Percentiles rank a stretch among this genome's conserved stretches.
These are phyloP conservation scores for Bullera alba DNA, from an alignment of 768 basidiomycete species.

Conservation along the genomic window DNA sequence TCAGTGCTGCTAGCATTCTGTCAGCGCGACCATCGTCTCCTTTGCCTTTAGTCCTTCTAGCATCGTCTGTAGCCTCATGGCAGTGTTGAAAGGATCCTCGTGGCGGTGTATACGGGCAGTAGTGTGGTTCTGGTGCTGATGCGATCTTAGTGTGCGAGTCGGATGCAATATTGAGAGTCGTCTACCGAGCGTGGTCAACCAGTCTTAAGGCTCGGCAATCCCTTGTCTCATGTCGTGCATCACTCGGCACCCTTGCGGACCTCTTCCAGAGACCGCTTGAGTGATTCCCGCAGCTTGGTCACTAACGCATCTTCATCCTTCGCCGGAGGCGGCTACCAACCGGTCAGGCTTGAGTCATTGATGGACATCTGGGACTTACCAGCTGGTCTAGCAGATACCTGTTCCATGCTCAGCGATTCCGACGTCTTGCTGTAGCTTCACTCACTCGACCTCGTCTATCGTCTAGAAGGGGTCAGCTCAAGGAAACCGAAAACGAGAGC, in stretches of 20 bases:
- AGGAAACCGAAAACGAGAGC: neutral
- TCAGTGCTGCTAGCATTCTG: no score
- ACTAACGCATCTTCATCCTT: conserved; percentile 29
- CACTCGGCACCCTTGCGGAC: conserved; percentile 30
- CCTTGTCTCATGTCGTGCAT: conserved; percentile 1
- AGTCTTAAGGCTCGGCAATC: neutral
- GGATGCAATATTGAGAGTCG: neutral
- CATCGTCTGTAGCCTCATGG: no score
- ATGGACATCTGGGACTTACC: conserved; percentile 1
- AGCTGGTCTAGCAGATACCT: conserved; percentile 37
- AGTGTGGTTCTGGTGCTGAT: no score
- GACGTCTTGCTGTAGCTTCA: neutral
- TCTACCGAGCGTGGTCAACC: neutral
- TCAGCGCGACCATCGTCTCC: no score
- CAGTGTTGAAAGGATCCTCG: no score
- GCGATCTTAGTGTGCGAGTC: neutral
- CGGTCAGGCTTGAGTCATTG: neutral
- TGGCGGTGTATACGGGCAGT: no score
- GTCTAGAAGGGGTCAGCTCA: conserved; percentile 13
- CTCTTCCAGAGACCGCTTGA: conserved; percentile 25
- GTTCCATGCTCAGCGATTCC: neutral
- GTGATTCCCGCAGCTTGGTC: conserved; percentile 25
- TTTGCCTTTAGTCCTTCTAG: no score
- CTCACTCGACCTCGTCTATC: conserved; percentile 38
- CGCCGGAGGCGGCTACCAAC: conserved; percentile 25